These are phyloP conservation scores for Colletotrichum australisinense DNA, from an alignment of 2,329 filamentous ascomycete species.

Conservation along the genomic window DNA sequence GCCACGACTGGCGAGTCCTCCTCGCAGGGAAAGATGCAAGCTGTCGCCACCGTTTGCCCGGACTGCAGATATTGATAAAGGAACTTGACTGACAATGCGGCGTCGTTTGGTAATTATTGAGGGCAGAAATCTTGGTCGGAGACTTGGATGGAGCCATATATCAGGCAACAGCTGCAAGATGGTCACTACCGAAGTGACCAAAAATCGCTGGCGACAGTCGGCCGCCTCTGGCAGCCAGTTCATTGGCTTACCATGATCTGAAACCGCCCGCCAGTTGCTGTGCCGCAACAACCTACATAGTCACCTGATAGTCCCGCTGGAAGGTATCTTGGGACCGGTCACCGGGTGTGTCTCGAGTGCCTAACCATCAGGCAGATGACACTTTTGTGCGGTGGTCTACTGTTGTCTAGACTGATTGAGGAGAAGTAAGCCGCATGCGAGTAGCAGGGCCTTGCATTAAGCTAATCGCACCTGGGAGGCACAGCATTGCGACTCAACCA, in stretches of 20 bases:
- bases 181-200: not conserved
- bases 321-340: not conserved
- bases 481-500: not conserved
- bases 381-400: not conserved
- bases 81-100: not conserved
- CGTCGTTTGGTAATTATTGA: not conserved
- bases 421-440: not conserved
- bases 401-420: not conserved
- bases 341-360: not conserved
- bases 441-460: not conserved
- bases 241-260: not conserved
- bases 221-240: not conserved
- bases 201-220: not conserved
- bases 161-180: not conserved
- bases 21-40: not conserved
- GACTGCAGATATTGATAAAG: not conserved
- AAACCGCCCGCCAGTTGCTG: not conserved
- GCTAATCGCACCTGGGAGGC: not conserved
- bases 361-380: not conserved
- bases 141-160: not conserved
- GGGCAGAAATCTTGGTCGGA: not conserved
- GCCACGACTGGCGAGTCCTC: not conserved
- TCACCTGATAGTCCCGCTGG: slow-evolving; percentile 2
- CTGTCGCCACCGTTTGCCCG: not conserved
- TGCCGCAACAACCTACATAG: not conserved